Evolutionary conservation across 129 eudicot species (phyloP), one percentile per base, ranked within the genome.

Genomic region (Artemisia argyi): DNA sequence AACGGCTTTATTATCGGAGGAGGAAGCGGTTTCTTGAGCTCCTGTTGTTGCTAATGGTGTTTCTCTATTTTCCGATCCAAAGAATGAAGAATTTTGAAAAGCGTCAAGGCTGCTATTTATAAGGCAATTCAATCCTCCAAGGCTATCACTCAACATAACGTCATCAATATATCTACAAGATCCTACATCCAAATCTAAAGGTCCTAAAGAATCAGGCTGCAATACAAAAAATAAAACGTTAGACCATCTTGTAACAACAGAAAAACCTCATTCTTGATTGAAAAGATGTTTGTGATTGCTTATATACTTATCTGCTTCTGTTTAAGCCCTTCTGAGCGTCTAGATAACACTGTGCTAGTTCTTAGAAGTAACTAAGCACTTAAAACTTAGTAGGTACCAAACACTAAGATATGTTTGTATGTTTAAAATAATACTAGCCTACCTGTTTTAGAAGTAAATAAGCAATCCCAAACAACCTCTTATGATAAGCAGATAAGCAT

Each of bases 151-250:
- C 79, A 94, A 82, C 46, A 90, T 84, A 47, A 86, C 74, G 62
- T 94, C 99, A 22, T 94, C 86, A 39, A 79, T 84, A 81, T 90
- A 94, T 94, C 91, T 90, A 87, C 96, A 85, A 1, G 97, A 69
- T 69, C 85, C 86, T 54, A 81, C 26, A 28, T 88, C 99, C 85
- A 94, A 85, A 73, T 94, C 99, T 80, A 94, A 79, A 28, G 96
- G 89, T 58, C 97, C 97, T 82, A 94, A 80, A 7, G 97, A 94
- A 60, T 94, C 99, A 15, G 99, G 90, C 99, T 94, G 97, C 83
- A 73, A 53, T n/a, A 19, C 50, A 53, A 68, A 11, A 22, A 71
- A 76, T 48, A 57, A 17, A 66, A 54, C 16, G 7, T 42, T 30
- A 16, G 71, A 39, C 46, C 46, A 39, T 39, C 46, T 39, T 39